phyloP scores from a whole-genome alignment of 768 basidiomycete species.

The Ramaria rubella region DNA sequence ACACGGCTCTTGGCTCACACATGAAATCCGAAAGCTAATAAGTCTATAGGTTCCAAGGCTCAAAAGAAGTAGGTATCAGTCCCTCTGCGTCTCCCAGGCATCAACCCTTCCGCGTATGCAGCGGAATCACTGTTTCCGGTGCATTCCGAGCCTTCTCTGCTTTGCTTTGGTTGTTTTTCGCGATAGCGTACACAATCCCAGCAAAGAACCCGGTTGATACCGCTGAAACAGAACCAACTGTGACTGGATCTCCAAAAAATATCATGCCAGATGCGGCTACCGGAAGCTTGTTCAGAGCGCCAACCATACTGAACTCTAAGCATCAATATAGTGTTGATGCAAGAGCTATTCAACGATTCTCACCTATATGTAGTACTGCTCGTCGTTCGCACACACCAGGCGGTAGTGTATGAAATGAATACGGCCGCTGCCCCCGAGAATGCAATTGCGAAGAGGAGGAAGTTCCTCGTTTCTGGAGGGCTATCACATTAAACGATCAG shows the following conservation, averaged over 20 bases:
- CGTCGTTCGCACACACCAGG: slow-evolving; percentile 95
- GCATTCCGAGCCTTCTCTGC: slow-evolving; percentile 48
- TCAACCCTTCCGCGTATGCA: slow-evolving; percentile 26
- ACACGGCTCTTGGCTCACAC: neutral
- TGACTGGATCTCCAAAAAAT: slow-evolving; percentile 90
- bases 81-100: neutral
- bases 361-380: slow-evolving; percentile 98
- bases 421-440: slow-evolving; percentile 98
- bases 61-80: neutral
- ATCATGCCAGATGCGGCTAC: slow-evolving; percentile 98
- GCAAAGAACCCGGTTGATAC: slow-evolving; percentile 86
- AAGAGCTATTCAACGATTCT: slow-evolving; percentile 13
- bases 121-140: slow-evolving; percentile 52
- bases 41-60: neutral
- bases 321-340: slow-evolving; percentile 2
- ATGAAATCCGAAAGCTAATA: neutral
- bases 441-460: slow-evolving; percentile 80
- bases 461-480: slow-evolving; percentile 70
- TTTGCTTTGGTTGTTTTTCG: slow-evolving; percentile 90
- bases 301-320: slow-evolving; percentile 69
- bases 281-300: slow-evolving; percentile 94
- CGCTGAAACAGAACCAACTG: slow-evolving; percentile 81
- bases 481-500: slow-evolving; percentile 35
- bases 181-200: slow-evolving; percentile 86
- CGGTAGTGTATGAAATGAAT: slow-evolving; percentile 96